Conservation (phyloP, 1,284 basidiomycete species). For the Pseudozyma flocculosa region DNA sequence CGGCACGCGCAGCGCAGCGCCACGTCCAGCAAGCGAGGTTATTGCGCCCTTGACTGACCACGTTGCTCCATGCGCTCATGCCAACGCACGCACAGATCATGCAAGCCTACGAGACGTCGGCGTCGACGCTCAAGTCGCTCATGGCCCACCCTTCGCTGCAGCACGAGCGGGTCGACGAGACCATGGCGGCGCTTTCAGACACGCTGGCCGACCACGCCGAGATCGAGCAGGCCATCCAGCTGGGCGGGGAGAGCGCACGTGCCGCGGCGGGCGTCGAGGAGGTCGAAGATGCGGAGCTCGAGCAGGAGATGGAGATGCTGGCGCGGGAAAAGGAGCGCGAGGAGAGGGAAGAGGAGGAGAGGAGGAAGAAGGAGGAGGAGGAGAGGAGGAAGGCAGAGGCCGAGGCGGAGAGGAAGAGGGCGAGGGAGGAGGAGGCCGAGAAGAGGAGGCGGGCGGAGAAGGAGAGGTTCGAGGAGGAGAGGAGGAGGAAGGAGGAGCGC, state of each 20-base stretch:
- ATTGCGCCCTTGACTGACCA: too few species aligned
- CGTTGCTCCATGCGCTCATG: too few species aligned
- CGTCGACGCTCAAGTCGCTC: slow-evolving; percentile 71
- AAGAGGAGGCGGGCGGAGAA: slow-evolving; percentile 9
- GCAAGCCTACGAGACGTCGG: slow-evolving; percentile 78
- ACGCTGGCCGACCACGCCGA: slow-evolving; percentile 78
- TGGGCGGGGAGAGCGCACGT: slow-evolving; percentile 67
- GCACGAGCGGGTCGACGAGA: slow-evolving; percentile 74
- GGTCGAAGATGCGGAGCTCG: slow-evolving; percentile 55
- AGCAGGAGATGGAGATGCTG: slow-evolving; percentile 30
- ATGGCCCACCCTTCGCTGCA: slow-evolving; percentile 77
- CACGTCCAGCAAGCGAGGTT: too few species aligned
- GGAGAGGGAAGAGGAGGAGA: slow-evolving; percentile 2
- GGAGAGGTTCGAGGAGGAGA: slow-evolving; percentile 6
- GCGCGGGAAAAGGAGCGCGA: slow-evolving; percentile 5
- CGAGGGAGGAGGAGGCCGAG: slow-evolving; percentile 5
- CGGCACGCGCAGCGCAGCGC: too few species aligned
- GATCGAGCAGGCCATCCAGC: slow-evolving; percentile 73
- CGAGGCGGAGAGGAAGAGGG: slow-evolving; percentile 6
- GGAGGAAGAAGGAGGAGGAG: slow-evolving; percentile 4
- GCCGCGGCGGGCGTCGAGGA: slow-evolving; percentile 61
- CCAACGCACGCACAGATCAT: too few species aligned
- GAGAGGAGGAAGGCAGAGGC: slow-evolving; percentile 1
- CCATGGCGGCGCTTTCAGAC: slow-evolving; percentile 81
- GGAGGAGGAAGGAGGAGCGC: slow-evolving; percentile 9